Evolutionary conservation across 1,284 basidiomycete species (phyloP), one percentile per base, ranked within the genome.

Genomic region (Papiliotrema terrestris): DNA sequence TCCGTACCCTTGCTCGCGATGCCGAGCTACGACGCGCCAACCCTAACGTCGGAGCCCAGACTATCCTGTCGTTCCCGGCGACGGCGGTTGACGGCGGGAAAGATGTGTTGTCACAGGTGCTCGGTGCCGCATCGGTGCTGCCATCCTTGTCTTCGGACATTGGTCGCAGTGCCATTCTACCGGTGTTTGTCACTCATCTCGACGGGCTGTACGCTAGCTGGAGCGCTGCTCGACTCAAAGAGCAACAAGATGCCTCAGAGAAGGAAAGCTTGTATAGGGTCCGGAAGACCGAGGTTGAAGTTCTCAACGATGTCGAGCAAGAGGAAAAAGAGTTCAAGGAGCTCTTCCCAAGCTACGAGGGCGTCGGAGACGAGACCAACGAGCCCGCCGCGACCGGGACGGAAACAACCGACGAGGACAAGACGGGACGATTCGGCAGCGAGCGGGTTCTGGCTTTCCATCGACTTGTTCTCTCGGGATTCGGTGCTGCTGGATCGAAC

Each of bases 301-400:
- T 82, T 25, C 75, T 82, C 11, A 82, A 82, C 13, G 94, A 93
- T 58, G 84, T 84, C 11, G 88, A 89, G 62, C 68, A 82, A 37
- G 89, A 95, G 67, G 89, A 89, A 71, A 80, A 81, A 57, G 94
- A 97, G 67, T 91, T 96, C 70, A 77, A 84, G 23, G 76, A 82
- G 2, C 74, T 96, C 45, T 97, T 98, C 75, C 92, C 94, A 2
- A 84, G 85, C 20, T 97, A 87, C 67, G 81, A 81, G 23, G 74
- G 87, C 25, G 68, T 73, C 41, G 65, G 66, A 3, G 62, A 65
- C 8, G 60, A 65, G 45, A 17, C 25, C 1, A 13, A n/a, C 29
- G 20, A 45, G n/a, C 43, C 38, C n/a, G 55, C 55, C 20, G 44
- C 37, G 20, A 17, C 20, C 15, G 38, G n/a, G 20, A 38, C 41